phyloP scores from a whole-genome alignment of 2,329 filamentous ascomycete genomes.

The Xylariaceae sp. region DNA sequence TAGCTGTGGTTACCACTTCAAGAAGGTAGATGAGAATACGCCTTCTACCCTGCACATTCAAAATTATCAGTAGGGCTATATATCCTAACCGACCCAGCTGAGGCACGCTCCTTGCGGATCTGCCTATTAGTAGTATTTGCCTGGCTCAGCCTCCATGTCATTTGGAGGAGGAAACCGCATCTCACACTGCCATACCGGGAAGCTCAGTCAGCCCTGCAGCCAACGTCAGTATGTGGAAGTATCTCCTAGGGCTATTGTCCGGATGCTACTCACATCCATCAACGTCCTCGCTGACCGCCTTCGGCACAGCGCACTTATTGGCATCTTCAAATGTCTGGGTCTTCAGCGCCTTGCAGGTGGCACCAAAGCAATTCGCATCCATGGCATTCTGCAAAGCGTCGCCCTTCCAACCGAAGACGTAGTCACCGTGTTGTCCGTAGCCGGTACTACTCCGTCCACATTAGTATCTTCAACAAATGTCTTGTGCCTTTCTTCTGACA shows the following conservation, averaged over 20 bases:
- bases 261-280: constrained; percentile 12
- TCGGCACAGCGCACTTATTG: constrained; percentile 11
- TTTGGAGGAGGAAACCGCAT: too few species aligned
- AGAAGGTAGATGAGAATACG: too few species aligned
- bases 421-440: constrained; percentile 14
- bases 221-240: constrained; percentile 4
- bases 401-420: constrained; percentile 15
- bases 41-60: too few species aligned
- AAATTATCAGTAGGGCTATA: too few species aligned
- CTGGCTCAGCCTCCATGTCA: too few species aligned
- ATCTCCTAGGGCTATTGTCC: neutral
- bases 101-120: too few species aligned
- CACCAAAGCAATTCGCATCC: constrained; percentile 12
- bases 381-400: constrained; percentile 13
- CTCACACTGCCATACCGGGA: constrained; percentile 3
- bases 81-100: too few species aligned
- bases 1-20: too few species aligned
- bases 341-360: constrained; percentile 8
- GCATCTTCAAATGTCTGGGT: constrained; percentile 8
- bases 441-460: neutral
- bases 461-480: neutral
- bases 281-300: constrained; percentile 6
- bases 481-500: neutral
- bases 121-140: too few species aligned
- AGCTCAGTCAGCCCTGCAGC: constrained; percentile 10